Evolutionary conservation across 108 stramenopile species (phyloP).

Genomic region (Cyclotella cryptica): DNA sequence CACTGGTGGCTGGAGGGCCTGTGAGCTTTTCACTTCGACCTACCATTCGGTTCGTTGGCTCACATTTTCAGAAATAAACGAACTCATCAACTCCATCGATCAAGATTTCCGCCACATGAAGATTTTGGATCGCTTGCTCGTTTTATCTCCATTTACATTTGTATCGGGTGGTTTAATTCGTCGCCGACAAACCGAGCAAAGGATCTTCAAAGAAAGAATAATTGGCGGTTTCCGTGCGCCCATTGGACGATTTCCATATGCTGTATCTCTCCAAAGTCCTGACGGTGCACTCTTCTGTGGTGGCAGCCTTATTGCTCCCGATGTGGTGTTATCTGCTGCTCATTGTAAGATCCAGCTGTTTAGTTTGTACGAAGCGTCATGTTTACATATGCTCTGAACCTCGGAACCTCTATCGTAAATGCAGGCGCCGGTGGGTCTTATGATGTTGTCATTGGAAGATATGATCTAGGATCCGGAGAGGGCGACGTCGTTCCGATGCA

Average conservation of each 20-base stretch:
- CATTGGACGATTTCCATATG: conserved; percentile 33
- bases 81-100: neutral
- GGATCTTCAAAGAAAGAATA: conserved; percentile 2
- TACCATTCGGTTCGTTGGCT: neutral
- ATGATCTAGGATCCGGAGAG: conserved; percentile 7
- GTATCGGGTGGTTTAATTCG: neutral
- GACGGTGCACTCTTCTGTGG: conserved; percentile 11
- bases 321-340: conserved; percentile 37
- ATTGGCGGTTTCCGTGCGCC: conserved; percentile 20
- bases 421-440: conserved; percentile 3
- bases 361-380: neutral
- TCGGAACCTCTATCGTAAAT: neutral
- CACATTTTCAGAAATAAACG: neutral
- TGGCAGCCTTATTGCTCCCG: conserved; percentile 26
- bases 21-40: neutral
- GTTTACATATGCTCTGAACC: neutral
- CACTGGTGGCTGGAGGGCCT: neutral
- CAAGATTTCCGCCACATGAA: neutral
- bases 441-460: conserved; percentile 29
- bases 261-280: conserved; percentile 11
- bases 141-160: neutral
- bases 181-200: neutral
- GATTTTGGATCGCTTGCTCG: neutral
- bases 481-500: conserved; percentile 18
- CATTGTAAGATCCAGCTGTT: conserved; percentile 19